These are phyloP conservation scores for Marasmius sp. DNA, from an alignment of 1,284 basidiomycete species.

Conservation along the genomic window DNA sequence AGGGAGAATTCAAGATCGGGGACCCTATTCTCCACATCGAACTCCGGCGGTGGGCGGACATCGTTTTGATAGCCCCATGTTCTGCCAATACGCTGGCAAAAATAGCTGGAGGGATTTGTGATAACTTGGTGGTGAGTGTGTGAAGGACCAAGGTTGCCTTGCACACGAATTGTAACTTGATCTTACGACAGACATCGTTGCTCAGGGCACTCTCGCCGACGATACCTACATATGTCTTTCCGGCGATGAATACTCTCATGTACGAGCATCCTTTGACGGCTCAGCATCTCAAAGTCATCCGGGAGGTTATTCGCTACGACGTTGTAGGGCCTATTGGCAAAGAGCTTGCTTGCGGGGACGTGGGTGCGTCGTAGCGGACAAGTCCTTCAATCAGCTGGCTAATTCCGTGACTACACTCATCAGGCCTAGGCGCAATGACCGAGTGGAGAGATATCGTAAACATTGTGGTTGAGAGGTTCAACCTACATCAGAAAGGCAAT, in stretches of 20 bases:
- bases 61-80: constrained; percentile 92
- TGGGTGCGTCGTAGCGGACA: constrained; percentile 47
- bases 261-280: constrained; percentile 92
- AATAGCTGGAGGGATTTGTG: constrained; percentile 85
- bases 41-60: constrained; percentile 92
- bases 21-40: constrained; percentile 97
- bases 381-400: constrained; percentile 21
- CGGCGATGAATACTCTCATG: constrained; percentile 99
- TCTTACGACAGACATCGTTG: constrained; percentile 73
- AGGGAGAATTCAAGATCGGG: constrained; percentile 69
- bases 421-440: constrained; percentile 89
- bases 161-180: constrained; percentile 5
- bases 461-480: constrained; percentile 61
- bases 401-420: neutral
- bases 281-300: constrained; percentile 73
- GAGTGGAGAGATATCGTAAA: constrained; percentile 85
- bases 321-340: constrained; percentile 88
- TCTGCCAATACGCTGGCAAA: constrained; percentile 96
- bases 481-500: constrained; percentile 26
- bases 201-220: constrained; percentile 82
- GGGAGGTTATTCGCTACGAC: constrained; percentile 75
- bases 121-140: constrained; percentile 79
- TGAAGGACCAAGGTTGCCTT: neutral
- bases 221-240: constrained; percentile 88
- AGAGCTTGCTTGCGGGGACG: constrained; percentile 88